Evolutionary conservation across 106 monocot species (phyloP).

Genomic region (Allium cepa): DNA sequence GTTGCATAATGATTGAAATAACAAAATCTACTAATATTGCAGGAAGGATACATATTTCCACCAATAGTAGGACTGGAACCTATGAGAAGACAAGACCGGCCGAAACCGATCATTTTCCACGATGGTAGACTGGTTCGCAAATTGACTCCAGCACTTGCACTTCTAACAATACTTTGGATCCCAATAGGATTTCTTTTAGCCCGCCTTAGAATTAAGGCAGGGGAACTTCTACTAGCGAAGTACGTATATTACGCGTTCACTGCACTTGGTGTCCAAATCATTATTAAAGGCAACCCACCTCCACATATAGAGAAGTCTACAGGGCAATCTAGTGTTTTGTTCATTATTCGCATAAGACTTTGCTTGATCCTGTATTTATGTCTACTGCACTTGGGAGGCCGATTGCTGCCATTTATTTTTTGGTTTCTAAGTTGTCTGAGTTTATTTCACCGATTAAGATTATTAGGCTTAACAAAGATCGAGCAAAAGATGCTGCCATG

Average conservation of each 20-base stretch:
- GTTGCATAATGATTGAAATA: no score
- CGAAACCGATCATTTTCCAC: slow-evolving; percentile 55
- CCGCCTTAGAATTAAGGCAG: slow-evolving; percentile 46
- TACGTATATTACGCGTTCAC: slow-evolving; percentile 30
- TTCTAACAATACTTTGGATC: slow-evolving; percentile 49
- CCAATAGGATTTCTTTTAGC: slow-evolving; percentile 60
- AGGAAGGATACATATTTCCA: slow-evolving; percentile 50
- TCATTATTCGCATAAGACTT: slow-evolving; percentile 66
- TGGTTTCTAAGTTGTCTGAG: slow-evolving; percentile 61
- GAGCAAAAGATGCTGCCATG: slow-evolving; percentile 52
- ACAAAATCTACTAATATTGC: background rate
- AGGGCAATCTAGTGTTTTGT: slow-evolving; percentile 38
- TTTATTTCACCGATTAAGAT: slow-evolving; percentile 62
- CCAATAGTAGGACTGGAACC: slow-evolving; percentile 9
- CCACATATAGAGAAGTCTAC: slow-evolving; percentile 13
- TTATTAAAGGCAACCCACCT: slow-evolving; percentile 25
- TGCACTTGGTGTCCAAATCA: slow-evolving; percentile 38
- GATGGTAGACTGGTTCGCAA: slow-evolving; percentile 52
- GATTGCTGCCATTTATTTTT: slow-evolving; percentile 44
- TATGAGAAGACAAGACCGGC: slow-evolving; percentile 27
- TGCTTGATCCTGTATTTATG: slow-evolving; percentile 57
- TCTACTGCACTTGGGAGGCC: slow-evolving; percentile 47
- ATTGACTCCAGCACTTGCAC: slow-evolving; percentile 33
- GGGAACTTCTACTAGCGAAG: slow-evolving; percentile 41
- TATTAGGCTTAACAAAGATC: slow-evolving; percentile 49